Evolutionary conservation across 2,329 filamentous ascomycete species (phyloP), one percentile per base, ranked within the genome.

Genomic region (Claviceps fusiformis): DNA sequence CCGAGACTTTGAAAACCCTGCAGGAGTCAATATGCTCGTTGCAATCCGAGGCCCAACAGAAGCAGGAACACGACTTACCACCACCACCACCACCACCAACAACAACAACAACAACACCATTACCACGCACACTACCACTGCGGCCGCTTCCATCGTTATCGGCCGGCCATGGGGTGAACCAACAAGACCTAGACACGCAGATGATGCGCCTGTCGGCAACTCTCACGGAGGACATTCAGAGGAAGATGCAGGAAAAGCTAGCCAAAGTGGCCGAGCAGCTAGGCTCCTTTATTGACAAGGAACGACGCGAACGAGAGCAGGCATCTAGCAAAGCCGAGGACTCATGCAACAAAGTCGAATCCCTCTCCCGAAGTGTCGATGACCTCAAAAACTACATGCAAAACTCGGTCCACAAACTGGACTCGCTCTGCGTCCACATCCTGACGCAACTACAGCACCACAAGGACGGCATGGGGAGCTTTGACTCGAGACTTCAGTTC

Each of bases 261-360:
- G 56, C 44, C n/a, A 45, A 47, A 2, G 49, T 53, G 15, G 15
- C 50, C 7, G 33, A 27, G 5, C 56, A 52, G 3, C 47, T 67
- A 7, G 58, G 59, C 7, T n/a, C 19, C 5, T 57, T 62, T 7
- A 53, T 68, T 7, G 58, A 64, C 13, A 51, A 55, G 10, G 64
- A 63, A 46, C 59, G 59, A 37, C 8, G 27, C 2, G 46, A 47
- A 33, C 56, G 58, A 33, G 52, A 57, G 19, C 35, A 54, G 19
- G 29, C 61, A 7, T 35, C 37, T 2, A 19, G n/a, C 11, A 44
- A 47, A 11, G 50, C 54, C 6, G 57, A 62, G 9, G 24, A 39
- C 17, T 51, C 57, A 33, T 45, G 60, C 35, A 56, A 52, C 17
- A 48, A 54, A 5, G n/a, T 33, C 37, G 55, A 45, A 52, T 37